Base-by-base conservation (phyloP, 2,329 filamentous ascomycete species). In the Colletotrichum costaricense region DNA sequence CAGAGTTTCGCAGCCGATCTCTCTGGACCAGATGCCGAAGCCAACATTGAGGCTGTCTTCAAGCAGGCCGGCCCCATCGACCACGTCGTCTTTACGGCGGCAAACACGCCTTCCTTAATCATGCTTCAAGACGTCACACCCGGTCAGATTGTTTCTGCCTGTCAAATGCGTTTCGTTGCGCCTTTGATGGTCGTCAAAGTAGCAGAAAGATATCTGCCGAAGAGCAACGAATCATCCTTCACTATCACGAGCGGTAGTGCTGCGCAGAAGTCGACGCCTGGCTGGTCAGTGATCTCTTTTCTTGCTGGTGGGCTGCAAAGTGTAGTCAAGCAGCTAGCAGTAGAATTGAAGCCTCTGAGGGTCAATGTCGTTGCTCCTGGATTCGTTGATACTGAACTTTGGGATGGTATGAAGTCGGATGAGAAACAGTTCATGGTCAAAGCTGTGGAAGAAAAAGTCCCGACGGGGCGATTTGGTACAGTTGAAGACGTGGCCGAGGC, bases 61-160 rank as follows among this genome's bases (percentile, higher is more conserved):
- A n/a, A 58, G 19, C 49, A 63, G 24, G 64, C 56, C 14, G 69
- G 59, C 16, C 24, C 35, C 2, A 72, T 80, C 59, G 76, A 69
- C 73, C 90, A 92, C 76, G 84, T 92, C 30, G 81, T 90, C 46
- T 88, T 85, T 80, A 91, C 89, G 0, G 90, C 90, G 0, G 90
- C 86, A 14, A 86, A 88, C 72, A 74, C 81, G 12, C 80, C 78
- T 12, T 64, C 81, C 2, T 77, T 70, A 11, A 70, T 60, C 22
- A 70, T 67, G 3, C 75, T 91, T 3, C 67, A 78, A 5, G 83
- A 87, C 0, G 76, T 87, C 28, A 83, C 79, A 0, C 77, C 87
- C 35, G 79, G 83, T 0, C 80, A 80, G 19, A 82, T 87, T 26
- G 77, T 57, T 12, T 12, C 49, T 8, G 60, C 67, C 3, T 69